Base-by-base conservation (phyloP, 2,329 filamentous ascomycete species). In the Graphilbum ipis-grandicollis region DNA sequence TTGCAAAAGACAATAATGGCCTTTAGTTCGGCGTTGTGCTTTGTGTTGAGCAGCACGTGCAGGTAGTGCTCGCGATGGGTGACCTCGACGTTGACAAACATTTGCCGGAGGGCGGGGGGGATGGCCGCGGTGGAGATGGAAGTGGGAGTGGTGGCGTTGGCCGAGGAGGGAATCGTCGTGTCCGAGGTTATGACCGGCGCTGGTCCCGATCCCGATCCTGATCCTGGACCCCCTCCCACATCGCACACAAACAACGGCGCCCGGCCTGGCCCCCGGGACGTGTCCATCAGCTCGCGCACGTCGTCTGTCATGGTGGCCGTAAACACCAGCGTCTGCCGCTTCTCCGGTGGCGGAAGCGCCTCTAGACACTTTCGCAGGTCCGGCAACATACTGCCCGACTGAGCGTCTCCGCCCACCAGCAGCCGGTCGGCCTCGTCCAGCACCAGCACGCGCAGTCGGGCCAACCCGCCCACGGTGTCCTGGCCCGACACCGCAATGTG, bases 1-100 rank as follows among this genome's bases (percentile, higher is more conserved):
- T 98, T 98, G 65, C 80, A 86, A 63, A 98, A 98, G 43, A 98
- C 76, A 50, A 98, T 94, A 49, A 98, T 93, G 50, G 78, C 68
- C 1, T 79, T 79, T 58, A 82, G 88, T 30, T 71, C 63, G 26
- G 69, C 54, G 55, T 94, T 94, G 43, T 56, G 63, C 22, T 79
- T 74, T 0, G 88, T 96, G 18, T 75, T 69, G 13, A 98, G 71
- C 28, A 98, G 77, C 36, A 83, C 73, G 54, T 98, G 90, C 12
- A 98, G 69, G 56, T 93, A 98, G 53, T 90, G 84, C 56, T 96
- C 88, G 48, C 88, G 83, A 58, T 94, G 85, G 1, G 85, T 90
- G 46, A 93, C 77, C 14, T 85, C 85, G 14, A 92, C 75, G 52
- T 92, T 78, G 31, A 96, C 64, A 56, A 93, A 90, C 52, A 71